A percentile compares a stretch with the other conserved stretches of the same genome.
Evolutionary conservation across 2,329 filamentous ascomycete genomes (phyloP).

Genomic region (Epicoccum nigrum): DNA sequence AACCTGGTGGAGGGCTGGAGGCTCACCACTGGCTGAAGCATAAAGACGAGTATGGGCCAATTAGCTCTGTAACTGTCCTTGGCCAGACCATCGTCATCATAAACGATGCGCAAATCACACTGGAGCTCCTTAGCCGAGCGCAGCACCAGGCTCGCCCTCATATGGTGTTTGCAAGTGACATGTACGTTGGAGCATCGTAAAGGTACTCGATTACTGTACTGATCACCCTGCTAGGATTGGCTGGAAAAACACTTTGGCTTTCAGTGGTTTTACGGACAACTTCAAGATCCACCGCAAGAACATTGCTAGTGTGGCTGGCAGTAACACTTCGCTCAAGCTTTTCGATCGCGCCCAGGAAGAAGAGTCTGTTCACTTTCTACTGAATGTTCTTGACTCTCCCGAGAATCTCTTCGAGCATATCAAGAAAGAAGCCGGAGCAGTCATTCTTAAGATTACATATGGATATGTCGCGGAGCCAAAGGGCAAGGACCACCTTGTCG

Average conservation of each 20-base stretch:
- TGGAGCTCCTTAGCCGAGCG: conserved; percentile 31
- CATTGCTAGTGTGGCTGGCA: conserved; percentile 34
- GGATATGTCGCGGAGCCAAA: conserved; percentile 55
- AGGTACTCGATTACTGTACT: not conserved
- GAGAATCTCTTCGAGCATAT: conserved; percentile 36
- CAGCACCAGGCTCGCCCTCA: conserved; percentile 30
- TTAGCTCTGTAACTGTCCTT: conserved; percentile 35
- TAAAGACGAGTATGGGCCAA: conserved; percentile 47
- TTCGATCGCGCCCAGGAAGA: conserved; percentile 39
- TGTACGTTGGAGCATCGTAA: conserved; percentile 19
- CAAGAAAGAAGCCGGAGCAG: conserved; percentile 34
- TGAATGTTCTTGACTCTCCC: conserved; percentile 31
- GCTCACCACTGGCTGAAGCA: conserved; percentile 54
- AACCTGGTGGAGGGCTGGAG: conserved; percentile 42
- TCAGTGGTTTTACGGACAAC: conserved; percentile 27
- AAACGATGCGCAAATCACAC: conserved; percentile 34
- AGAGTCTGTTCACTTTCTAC: conserved; percentile 36
- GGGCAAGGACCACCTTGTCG: conserved; percentile 52
- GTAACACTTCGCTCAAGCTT: conserved; percentile 25
- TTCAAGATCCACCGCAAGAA: conserved; percentile 37
- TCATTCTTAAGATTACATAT: conserved; percentile 39
- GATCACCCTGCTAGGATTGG: conserved; percentile 25
- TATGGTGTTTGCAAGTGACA: conserved; percentile 33
- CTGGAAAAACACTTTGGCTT: conserved; percentile 31
- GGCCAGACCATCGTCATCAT: conserved; percentile 21